Evolutionary conservation across 1,139 yeast genomes (phyloP).

Genomic region (Diutina neorugosa): DNA sequence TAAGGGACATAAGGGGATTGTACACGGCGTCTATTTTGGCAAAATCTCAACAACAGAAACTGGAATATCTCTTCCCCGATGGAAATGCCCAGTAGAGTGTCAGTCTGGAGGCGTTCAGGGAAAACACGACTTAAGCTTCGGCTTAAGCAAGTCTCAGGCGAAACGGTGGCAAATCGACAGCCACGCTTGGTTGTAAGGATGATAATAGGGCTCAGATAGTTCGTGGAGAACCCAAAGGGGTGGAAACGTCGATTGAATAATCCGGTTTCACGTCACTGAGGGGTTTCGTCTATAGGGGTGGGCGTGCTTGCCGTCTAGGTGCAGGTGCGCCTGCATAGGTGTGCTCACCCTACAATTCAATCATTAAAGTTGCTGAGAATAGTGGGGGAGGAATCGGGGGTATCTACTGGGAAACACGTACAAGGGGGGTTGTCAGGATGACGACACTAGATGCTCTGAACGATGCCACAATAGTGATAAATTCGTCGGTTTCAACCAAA

Average conservation of each 20-base stretch:
- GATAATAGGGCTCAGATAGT: not conserved
- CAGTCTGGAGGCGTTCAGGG: not conserved
- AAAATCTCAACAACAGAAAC: not conserved
- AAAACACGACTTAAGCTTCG: not conserved
- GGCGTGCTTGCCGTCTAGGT: constrained; percentile 1
- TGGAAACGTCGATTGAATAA: not conserved
- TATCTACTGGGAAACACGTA: not conserved
- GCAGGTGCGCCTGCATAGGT: constrained; percentile 3
- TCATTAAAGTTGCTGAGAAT: not conserved
- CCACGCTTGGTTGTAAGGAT: not conserved
- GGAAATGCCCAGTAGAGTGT: not conserved
- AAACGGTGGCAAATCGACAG: not conserved
- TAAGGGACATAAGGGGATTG: not conserved
- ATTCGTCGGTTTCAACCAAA: not conserved
- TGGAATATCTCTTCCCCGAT: not conserved
- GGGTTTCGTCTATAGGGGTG: not conserved
- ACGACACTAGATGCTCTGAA: too few relatives aligned
- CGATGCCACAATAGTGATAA: not conserved
- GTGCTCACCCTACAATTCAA: not conserved
- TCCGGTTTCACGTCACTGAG: not conserved
- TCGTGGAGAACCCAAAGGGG: not conserved
- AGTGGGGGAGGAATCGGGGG: not conserved
- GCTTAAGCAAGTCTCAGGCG: not conserved
- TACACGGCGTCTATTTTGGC: constrained; percentile 1
- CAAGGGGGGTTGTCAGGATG: not conserved